These are phyloP conservation scores for Curvularia sp. DNA, from an alignment of 2,329 filamentous ascomycete genomes.

Conservation along the genomic window DNA sequence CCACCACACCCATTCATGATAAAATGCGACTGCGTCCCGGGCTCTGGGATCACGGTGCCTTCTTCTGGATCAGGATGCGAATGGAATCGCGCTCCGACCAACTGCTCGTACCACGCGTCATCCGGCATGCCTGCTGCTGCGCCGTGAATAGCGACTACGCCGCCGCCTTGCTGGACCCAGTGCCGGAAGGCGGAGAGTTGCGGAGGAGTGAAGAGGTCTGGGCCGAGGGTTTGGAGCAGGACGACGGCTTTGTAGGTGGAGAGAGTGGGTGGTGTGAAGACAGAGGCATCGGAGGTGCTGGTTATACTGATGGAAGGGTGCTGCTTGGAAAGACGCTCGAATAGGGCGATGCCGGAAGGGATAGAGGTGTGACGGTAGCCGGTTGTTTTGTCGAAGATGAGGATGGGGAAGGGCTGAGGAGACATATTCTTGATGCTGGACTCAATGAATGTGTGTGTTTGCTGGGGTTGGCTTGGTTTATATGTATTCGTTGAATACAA, in stretches of 20 bases:
- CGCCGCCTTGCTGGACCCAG: slow-evolving; percentile 31
- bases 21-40: slow-evolving; percentile 8
- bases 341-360: slow-evolving; percentile 22
- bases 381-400: slow-evolving; percentile 39
- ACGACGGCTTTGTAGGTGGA: slow-evolving; percentile 22
- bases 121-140: slow-evolving; percentile 36
- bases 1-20: slow-evolving; percentile 14
- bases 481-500: neutral
- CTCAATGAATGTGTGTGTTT: neutral
- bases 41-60: slow-evolving; percentile 27
- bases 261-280: slow-evolving; percentile 19
- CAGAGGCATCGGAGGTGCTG: slow-evolving; percentile 29
- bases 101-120: slow-evolving; percentile 29
- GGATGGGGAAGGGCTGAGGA: slow-evolving; percentile 16
- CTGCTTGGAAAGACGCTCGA: slow-evolving; percentile 18
- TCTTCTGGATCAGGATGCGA: slow-evolving; percentile 33
- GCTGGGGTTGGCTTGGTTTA: neutral
- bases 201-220: slow-evolving; percentile 16
- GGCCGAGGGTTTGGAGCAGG: slow-evolving; percentile 27
- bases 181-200: slow-evolving; percentile 26
- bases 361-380: slow-evolving; percentile 42
- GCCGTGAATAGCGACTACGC: slow-evolving; percentile 36
- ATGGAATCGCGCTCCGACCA: slow-evolving; percentile 38
- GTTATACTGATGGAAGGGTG: slow-evolving; percentile 19
- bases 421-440: neutral